phyloP scores from a whole-genome alignment of 2,329 filamentous ascomycete genomes.

The Nemania sp. region DNA sequence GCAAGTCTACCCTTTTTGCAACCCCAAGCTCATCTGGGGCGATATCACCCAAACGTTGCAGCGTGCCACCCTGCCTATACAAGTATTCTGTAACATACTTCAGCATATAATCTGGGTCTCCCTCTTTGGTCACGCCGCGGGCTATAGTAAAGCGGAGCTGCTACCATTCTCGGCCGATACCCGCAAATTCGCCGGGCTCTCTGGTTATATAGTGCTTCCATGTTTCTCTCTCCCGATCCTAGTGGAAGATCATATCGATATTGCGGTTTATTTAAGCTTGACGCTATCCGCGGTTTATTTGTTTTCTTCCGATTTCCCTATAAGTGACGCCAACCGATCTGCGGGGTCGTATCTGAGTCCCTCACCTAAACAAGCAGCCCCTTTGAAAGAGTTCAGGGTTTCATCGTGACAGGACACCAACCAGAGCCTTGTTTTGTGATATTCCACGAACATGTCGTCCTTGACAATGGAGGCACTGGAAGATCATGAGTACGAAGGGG shows the following conservation, averaged over 20 bases:
- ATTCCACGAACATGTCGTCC: slow-evolving; percentile 23
- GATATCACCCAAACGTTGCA: slow-evolving; percentile 9
- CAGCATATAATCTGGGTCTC: slow-evolving; percentile 6
- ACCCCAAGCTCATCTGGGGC: slow-evolving; percentile 10
- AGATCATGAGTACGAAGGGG: slow-evolving; percentile 36
- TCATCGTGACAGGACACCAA: slow-evolving; percentile 9
- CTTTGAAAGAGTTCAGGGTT: neutral
- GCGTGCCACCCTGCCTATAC: slow-evolving; percentile 9
- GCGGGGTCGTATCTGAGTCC: neutral
- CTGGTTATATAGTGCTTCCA: slow-evolving; percentile 25
- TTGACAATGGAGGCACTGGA: slow-evolving; percentile 39
- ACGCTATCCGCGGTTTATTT: neutral
- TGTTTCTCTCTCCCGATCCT: slow-evolving; percentile 15
- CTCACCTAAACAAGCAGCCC: neutral
- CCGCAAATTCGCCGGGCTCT: slow-evolving; percentile 14
- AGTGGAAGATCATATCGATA: slow-evolving; percentile 6
- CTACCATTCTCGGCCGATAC: slow-evolving; percentile 21
- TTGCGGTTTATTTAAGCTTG: slow-evolving; percentile 5
- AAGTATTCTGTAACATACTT: slow-evolving; percentile 6
- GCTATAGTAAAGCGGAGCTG: slow-evolving; percentile 18
- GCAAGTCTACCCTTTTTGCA: slow-evolving; percentile 12
- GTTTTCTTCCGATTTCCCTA: neutral
- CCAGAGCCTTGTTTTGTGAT: neutral
- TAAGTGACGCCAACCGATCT: slow-evolving; percentile 4
- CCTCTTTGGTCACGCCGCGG: slow-evolving; percentile 6